Evolutionary conservation across 768 basidiomycete species (phyloP).

Genomic region (Filobasidium floriforme): DNA sequence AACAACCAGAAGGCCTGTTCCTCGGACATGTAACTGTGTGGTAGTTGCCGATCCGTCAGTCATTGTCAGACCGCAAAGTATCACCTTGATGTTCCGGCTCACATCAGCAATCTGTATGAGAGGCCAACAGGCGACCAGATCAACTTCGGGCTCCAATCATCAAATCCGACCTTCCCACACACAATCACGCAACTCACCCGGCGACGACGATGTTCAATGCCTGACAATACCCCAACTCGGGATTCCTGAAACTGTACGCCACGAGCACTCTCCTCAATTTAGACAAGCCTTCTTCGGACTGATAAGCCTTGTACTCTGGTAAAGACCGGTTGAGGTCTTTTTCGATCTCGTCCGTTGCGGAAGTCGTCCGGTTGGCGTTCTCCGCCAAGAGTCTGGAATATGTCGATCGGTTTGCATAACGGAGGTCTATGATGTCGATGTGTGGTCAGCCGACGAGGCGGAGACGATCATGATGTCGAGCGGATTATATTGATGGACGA

Average conservation of each 20-base stretch:
- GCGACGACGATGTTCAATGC: conserved; percentile 98
- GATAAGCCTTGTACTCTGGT: conserved; percentile 95
- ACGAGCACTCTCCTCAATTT: conserved; percentile 82
- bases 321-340: conserved; percentile 93
- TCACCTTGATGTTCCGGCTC: conserved; percentile 14
- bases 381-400: conserved; percentile 69
- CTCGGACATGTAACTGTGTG: conserved; percentile 89
- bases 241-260: conserved; percentile 92
- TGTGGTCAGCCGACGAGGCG: not conserved
- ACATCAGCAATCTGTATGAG: conserved; percentile 39
- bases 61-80: not conserved
- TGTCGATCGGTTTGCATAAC: conserved; percentile 73
- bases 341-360: conserved; percentile 96
- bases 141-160: conserved; percentile 1
- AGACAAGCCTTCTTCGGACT: conserved; percentile 74
- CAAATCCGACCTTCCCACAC: not conserved
- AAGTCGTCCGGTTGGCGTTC: conserved; percentile 67
- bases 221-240: conserved; percentile 70
- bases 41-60: not conserved
- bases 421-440: conserved; percentile 51
- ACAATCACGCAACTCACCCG: conserved; percentile 39
- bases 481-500: not conserved
- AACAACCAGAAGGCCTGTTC: conserved; percentile 97
- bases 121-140: not conserved
- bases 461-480: conserved; percentile 1